phyloP scores from a whole-genome alignment of 805 yeast species.

The Limtongia smithiae region DNA sequence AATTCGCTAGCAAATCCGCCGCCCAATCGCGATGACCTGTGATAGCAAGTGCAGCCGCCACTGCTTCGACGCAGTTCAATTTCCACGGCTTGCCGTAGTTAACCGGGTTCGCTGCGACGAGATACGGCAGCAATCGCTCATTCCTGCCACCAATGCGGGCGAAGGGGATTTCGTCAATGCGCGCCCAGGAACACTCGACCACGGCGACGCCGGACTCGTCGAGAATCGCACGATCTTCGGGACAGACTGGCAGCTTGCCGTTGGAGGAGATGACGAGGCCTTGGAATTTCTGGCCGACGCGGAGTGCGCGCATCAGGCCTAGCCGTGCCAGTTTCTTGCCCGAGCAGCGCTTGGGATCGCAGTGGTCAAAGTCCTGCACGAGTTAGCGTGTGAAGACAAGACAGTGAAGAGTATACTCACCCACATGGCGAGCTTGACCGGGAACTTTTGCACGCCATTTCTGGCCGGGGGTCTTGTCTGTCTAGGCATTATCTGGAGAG shows the following conservation, averaged over 20 bases:
- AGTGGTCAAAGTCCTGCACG: slow-evolving; percentile 84
- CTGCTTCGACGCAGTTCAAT: slow-evolving; percentile 92
- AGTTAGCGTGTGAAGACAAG: not conserved
- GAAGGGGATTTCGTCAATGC: slow-evolving; percentile 96
- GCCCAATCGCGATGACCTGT: slow-evolving; percentile 94
- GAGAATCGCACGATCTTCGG: slow-evolving; percentile 73
- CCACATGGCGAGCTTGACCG: slow-evolving; percentile 88
- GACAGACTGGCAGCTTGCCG: slow-evolving; percentile 86
- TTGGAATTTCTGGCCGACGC: slow-evolving; percentile 90
- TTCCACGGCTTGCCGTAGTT: slow-evolving; percentile 96
- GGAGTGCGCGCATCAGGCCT: slow-evolving; percentile 71
- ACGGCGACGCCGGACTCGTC: slow-evolving; percentile 90
- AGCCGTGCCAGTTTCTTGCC: slow-evolving; percentile 90
- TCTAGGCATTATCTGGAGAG: too few relatives aligned
- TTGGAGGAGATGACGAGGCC: slow-evolving; percentile 93
- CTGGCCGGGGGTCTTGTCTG: too few relatives aligned
- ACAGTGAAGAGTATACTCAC: slow-evolving; percentile 21
- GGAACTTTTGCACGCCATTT: too few relatives aligned
- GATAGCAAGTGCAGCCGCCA: slow-evolving; percentile 95
- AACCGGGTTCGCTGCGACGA: slow-evolving; percentile 95
- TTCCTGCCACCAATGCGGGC: slow-evolving; percentile 84
- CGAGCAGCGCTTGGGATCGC: slow-evolving; percentile 96
- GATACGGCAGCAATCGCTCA: slow-evolving; percentile 82
- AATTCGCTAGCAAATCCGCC: slow-evolving; percentile 63
- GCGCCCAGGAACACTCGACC: slow-evolving; percentile 98